A percentile compares a stretch with the other conserved stretches of the same genome.
Evolutionary conservation across 768 basidiomycete genomes (phyloP).

Genomic region (Suillus weaverae): DNA sequence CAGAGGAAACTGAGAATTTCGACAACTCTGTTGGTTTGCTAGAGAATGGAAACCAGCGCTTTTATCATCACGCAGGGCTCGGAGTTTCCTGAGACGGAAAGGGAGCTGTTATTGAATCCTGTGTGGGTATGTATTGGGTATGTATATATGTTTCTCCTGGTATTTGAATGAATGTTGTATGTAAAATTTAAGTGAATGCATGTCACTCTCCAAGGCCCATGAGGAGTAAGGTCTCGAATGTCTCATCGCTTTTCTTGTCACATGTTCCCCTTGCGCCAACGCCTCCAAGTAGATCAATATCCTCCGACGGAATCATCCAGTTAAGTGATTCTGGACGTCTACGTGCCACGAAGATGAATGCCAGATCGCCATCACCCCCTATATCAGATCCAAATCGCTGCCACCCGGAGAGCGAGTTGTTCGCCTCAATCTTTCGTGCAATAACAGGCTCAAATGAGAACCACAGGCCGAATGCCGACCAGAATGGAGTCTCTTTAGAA

Average conservation of each 20-base stretch:
- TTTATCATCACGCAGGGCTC: slow-evolving; percentile 26
- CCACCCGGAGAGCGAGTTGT: slow-evolving; percentile 28
- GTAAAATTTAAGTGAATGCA: neutral
- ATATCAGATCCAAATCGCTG: slow-evolving; percentile 43
- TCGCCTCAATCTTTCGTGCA: slow-evolving; percentile 17
- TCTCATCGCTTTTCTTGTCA: slow-evolving; percentile 57
- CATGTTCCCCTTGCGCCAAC: slow-evolving; percentile 49
- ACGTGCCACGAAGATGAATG: slow-evolving; percentile 62
- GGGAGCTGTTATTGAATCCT: neutral
- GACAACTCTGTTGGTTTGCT: slow-evolving; percentile 51
- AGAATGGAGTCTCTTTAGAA: slow-evolving; percentile 71
- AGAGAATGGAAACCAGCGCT: slow-evolving; percentile 59
- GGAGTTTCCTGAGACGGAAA: neutral
- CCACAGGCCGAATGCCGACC: slow-evolving; percentile 80
- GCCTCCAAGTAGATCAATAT: slow-evolving; percentile 58
- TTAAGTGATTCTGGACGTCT: slow-evolving; percentile 57
- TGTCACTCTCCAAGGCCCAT: slow-evolving; percentile 31
- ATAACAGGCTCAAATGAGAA: slow-evolving; percentile 64
- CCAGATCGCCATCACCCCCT: slow-evolving; percentile 31
- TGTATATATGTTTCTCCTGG: neutral
- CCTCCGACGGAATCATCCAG: slow-evolving; percentile 54
- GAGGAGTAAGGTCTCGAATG: slow-evolving; percentile 66
- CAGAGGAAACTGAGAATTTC: slow-evolving; percentile 45
- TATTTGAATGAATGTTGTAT: neutral
- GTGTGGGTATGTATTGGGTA: neutral